A percentile compares a stretch with the other conserved stretches of the same genome.
phyloP scores from a whole-genome alignment of 2,329 filamentous ascomycete species.

The Rhinocladiella mackenziei region DNA sequence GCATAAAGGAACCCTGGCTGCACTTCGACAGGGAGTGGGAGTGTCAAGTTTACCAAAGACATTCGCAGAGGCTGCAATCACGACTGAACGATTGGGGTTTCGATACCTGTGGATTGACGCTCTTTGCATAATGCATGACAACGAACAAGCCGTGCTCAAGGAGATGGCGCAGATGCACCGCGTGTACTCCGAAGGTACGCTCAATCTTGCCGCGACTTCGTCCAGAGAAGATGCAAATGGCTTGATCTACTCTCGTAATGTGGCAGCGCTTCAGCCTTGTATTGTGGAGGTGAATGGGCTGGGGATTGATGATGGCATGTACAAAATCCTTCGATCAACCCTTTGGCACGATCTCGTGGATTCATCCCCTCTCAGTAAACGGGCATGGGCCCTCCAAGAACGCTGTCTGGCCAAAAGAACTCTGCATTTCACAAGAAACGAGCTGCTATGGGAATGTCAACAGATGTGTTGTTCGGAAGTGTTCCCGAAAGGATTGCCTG shows the following conservation, averaged over 20 bases:
- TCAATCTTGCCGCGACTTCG: conserved; percentile 29
- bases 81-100: conserved; percentile 25
- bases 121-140: conserved; percentile 31
- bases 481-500: conserved; percentile 30
- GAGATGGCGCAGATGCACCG: conserved; percentile 28
- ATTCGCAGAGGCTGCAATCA: conserved; percentile 27
- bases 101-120: conserved; percentile 31
- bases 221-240: conserved; percentile 26
- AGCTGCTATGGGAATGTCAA: conserved; percentile 33
- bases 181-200: conserved; percentile 26
- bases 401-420: conserved; percentile 30
- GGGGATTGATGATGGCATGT: conserved; percentile 27
- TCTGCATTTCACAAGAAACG: conserved; percentile 31
- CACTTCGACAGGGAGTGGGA: conserved; percentile 28
- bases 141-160: conserved; percentile 23
- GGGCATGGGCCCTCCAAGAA: conserved; percentile 31
- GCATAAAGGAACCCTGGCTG: conserved; percentile 27
- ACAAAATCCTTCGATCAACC: conserved; percentile 29
- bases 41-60: conserved; percentile 27
- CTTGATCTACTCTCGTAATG: conserved; percentile 27
- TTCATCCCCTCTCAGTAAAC: conserved; percentile 25
- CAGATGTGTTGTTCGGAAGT: conserved; percentile 30
- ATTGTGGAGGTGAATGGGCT: conserved; percentile 25
- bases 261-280: conserved; percentile 25
- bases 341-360: conserved; percentile 30